Evolutionary conservation across 176 grass and related monocot species (phyloP), one percentile per base, ranked within the genome.

Genomic region (Cenchrus purpureus): DNA sequence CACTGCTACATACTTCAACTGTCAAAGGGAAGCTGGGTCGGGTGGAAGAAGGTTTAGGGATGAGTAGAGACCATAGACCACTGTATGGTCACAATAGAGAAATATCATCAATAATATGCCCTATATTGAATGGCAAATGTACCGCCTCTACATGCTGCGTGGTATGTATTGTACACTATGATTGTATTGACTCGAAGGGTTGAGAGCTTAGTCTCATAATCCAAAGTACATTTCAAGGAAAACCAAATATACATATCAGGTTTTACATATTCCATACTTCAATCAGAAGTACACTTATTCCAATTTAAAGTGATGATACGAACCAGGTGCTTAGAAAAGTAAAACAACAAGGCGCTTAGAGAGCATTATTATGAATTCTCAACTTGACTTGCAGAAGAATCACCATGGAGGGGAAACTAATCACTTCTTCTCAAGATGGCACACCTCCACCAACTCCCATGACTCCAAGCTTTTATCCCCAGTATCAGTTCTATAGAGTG

Each of bases 401-500:
- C 53, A 80, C 1, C 75, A 58, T 49, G 3, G 7, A 32, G 49
- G 65, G 25, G 12, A 80, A 79, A 85, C 6, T 15, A 42, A 84
- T 92, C 81, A 96, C 67, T 93, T 90, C 75, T 49, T 84, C 45
- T 74, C 82, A 60, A 99, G 91, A 67, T 51, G 51, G 89, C 71
- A 92, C 29, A 91, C 86, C 88, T 96, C 91, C 52, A 99, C 88
- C 74, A 89, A 76, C 81, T 92, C 93, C 97, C 97, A 99, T 80
- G 97, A 94, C 50, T 96, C 86, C 90, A 96, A 91, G 84, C 69
- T 99, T 89, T 92, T 96, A 90, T 99, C 97, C 31, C 94, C 84
- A 0, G 84, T 89, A 78, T 99, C 97, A 0, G 93, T 92, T 83
- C 88, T 95, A 31, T 88, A 96, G 12, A 99, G 94, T 1, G 90